Evolutionary conservation across 202 grass and related monocot species (phyloP), one percentile per base, ranked within the genome.

Genomic region (Digitaria exilis): DNA sequence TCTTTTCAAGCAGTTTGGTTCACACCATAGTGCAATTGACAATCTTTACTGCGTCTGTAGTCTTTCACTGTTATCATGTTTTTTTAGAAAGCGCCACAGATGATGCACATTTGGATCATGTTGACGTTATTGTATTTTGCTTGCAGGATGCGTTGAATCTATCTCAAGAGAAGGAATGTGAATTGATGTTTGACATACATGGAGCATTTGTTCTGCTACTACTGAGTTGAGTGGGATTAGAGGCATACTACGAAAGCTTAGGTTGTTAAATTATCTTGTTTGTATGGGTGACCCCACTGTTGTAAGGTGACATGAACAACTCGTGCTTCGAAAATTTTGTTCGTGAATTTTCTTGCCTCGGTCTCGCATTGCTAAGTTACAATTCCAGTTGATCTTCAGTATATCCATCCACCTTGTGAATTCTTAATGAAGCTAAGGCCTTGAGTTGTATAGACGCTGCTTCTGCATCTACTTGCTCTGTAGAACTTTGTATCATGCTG

Each of bases 151-250:
- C 75, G 61, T 18, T 26, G 48, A 50, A 78, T 52, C 59, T 30
- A 52, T 0, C 18, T 78, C n/a, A 7, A 8, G 30, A 69, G 54
- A 68, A 34, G 15, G 28, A 73, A 59, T 60, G 31, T 67, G 37
- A 71, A 22, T 69, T 34, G 52, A 31, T 84, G 39, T 29, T 75
- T 61, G 69, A 58, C 42, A 52, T n/a, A 26, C 42, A 19, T 73
- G 39, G 83, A 83, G 67, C 84, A 83, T 73, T 60, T 88, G 79
- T 79, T 86, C 30, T 66, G 66, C 12, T 25, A 60, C 1, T 67
- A 59, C 21, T 54, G 54, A 13, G 58, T 75, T 83, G 69, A 87
- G 88, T 16, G 34, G 71, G 73, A 32, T 45, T 10, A 29, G 21
- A 11, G 3, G 26, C 43, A 9, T 28, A 3, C 1, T 79, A 55